Percentiles rank a stretch among this genome's conserved stretches.
These are phyloP conservation scores for Bondarzewia mesenterica DNA, from an alignment of 1,284 basidiomycete genomes.

Conservation along the genomic window DNA sequence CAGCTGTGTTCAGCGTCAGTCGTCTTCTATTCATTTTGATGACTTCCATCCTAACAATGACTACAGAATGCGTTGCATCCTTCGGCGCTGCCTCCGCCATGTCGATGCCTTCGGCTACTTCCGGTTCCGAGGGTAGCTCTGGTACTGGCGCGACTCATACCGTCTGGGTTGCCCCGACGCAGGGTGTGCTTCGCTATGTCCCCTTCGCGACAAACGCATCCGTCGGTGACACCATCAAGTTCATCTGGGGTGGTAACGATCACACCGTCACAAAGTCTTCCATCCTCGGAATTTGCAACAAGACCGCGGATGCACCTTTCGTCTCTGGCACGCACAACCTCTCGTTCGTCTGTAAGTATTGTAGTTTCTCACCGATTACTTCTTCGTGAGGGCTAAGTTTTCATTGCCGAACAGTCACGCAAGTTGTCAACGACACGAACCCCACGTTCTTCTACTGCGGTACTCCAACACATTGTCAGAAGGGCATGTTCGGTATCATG, in stretches of 20 bases:
- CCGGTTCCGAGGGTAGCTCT: slow-evolving; percentile 18
- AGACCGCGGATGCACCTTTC: slow-evolving; percentile 49
- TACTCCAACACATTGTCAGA: slow-evolving; percentile 57
- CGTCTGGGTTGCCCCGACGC: slow-evolving; percentile 65
- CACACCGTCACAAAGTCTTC: slow-evolving; percentile 76
- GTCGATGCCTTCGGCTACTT: slow-evolving; percentile 22
- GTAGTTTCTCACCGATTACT: slow-evolving; percentile 15
- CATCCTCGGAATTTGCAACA: slow-evolving; percentile 60
- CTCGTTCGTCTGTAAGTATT: slow-evolving; percentile 35
- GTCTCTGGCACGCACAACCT: slow-evolving; percentile 54
- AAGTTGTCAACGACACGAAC: slow-evolving; percentile 64
- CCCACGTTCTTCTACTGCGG: slow-evolving; percentile 69
- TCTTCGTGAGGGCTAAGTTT: background rate
- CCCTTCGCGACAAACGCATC: slow-evolving; percentile 68
- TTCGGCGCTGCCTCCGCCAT: slow-evolving; percentile 38
- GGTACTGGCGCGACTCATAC: slow-evolving; percentile 57
- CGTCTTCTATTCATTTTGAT: background rate
- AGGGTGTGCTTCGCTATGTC: slow-evolving; percentile 67
- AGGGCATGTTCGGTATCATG: slow-evolving; percentile 78
- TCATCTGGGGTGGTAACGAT: slow-evolving; percentile 65
- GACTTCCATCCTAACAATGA: background rate
- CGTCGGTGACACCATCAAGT: slow-evolving; percentile 67
- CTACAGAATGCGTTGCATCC: slow-evolving; percentile 54
- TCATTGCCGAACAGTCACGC: slow-evolving; percentile 45
- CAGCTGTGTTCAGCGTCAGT: slow-evolving; percentile 64